Evolutionary conservation across 306 rosid genomes (phyloP).

Genomic region (Echinosophora koreensis): DNA sequence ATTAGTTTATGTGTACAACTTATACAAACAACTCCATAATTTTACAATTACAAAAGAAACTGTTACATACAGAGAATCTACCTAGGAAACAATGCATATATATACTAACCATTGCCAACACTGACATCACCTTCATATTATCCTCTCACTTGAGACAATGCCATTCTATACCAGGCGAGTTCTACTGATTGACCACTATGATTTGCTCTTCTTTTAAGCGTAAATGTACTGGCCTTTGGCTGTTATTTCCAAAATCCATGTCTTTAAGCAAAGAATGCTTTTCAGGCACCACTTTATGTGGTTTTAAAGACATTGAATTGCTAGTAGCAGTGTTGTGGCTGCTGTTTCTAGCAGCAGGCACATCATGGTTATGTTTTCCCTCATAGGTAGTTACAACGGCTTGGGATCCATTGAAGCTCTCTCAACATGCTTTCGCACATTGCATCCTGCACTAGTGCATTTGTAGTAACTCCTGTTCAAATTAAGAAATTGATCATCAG

Average conservation of each 20-base stretch:
- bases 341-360: slow-evolving; percentile 76
- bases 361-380: slow-evolving; percentile 78
- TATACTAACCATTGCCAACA: slow-evolving; percentile 42
- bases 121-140: slow-evolving; percentile 39
- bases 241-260: slow-evolving; percentile 55
- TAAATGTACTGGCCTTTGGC: slow-evolving; percentile 59
- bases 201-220: slow-evolving; percentile 70
- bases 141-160: slow-evolving; percentile 31
- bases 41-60: slow-evolving; percentile 49
- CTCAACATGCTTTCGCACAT: slow-evolving; percentile 82
- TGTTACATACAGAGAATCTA: slow-evolving; percentile 38
- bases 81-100: slow-evolving; percentile 26
- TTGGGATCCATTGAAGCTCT: slow-evolving; percentile 75
- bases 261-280: slow-evolving; percentile 59
- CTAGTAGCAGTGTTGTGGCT: slow-evolving; percentile 65
- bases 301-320: slow-evolving; percentile 52
- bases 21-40: slow-evolving; percentile 44
- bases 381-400: slow-evolving; percentile 81
- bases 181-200: slow-evolving; percentile 46
- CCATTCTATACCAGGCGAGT: slow-evolving; percentile 42
- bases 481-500: slow-evolving; percentile 28
- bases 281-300: slow-evolving; percentile 52
- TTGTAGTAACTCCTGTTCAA: slow-evolving; percentile 79
- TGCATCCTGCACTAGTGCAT: slow-evolving; percentile 76
- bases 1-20: slow-evolving; percentile 26